Evolutionary conservation across 768 basidiomycete species (phyloP), one percentile per base, ranked within the genome.

Genomic region (Lactarius deliciosus): DNA sequence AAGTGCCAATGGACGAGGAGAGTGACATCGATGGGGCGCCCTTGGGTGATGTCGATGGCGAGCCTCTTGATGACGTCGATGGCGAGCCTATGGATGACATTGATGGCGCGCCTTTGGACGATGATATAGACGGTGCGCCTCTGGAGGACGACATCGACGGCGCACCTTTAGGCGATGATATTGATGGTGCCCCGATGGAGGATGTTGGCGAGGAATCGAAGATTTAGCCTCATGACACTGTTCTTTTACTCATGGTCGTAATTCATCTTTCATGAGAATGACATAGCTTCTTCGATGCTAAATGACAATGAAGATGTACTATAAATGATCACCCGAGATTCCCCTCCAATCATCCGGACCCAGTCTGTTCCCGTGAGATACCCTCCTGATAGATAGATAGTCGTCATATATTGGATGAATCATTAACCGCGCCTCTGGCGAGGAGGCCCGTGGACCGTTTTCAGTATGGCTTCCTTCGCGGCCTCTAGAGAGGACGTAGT

Each of bases 401-500:
- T 50, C 53, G 28, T 55, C 32, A 54, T 38, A 36, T 16, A 36
- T 22, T 25, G 36, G 50, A 55, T 40, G 50, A 2, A 34, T 34
- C 25, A 64, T 15, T 68, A 18, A 32, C 32, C 47, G 20, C 67
- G 57, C 36, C 62, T 61, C 61, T 69, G 70, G 61, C 70, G 68
- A 58, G 47, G 70, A 60, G 68, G 68, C 40, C 68, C 70, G 28
- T 67, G 69, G 38, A 71, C 68, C 76, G 88, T 86, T 74, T 81
- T 85, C 41, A 90, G 76, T 72, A 94, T 91, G 30, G 89, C 88
- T 40, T 89, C 86, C 77, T 86, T 94, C 18, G 92, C 92, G n/a
- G 82, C 80, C 63, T 82, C 74, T 60, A 94, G 84, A 65, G 89
- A 85, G 61, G 79, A 75, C 75, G 89, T 86, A 25, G 90, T 81